Base-by-base conservation (phyloP, 176 grass and related monocot species). In the Carex kokanica region DNA sequence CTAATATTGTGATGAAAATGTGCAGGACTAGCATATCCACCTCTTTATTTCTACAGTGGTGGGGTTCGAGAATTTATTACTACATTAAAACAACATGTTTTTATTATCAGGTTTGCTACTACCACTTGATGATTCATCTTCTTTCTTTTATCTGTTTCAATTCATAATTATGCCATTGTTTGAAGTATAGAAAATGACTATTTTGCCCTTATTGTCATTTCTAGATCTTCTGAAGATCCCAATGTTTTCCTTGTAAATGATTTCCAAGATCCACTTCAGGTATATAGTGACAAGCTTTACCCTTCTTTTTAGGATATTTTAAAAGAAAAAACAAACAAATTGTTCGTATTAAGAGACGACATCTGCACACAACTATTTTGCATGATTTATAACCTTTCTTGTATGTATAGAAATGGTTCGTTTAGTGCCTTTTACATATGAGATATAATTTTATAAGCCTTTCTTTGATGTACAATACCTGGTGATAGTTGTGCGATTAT, bases 191-290 rank as follows among this genome's bases (percentile, higher is more conserved):
- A 77, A 27, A 27, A 55, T 87, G 74, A 34, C 63, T 81, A 18
- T 74, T 75, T 75, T 92, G 43, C 60, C 54, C 57, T 92, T 47
- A 62, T 32, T 74, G 83, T 61, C 89, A 13, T 95, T 88, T 84
- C 47, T 85, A 98, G 96, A 89, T 99, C 91, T 67, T 88, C 89
- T 10, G 91, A 95, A 0, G 84, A 95, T 95, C 84, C 93, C 65
- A 95, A 90, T 99, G 91, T 99, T 83, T 95, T 99, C 90, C 96
- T 99, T 83, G 91, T 99, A 58, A 99, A 99, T 58, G 86, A 99
- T 89, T 99, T 93, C 84, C 89, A 93, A 86, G 96, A 99, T 80
- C 96, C 96, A 59, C 91, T 99, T 88, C 96, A 99, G 96, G 96
- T 99, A 17, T 87, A 78, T 17, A 54, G 32, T 31, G 25, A 27